Evolutionary conservation across 2,329 filamentous ascomycete species (phyloP).

Genomic region (Pezicula radicicola): DNA sequence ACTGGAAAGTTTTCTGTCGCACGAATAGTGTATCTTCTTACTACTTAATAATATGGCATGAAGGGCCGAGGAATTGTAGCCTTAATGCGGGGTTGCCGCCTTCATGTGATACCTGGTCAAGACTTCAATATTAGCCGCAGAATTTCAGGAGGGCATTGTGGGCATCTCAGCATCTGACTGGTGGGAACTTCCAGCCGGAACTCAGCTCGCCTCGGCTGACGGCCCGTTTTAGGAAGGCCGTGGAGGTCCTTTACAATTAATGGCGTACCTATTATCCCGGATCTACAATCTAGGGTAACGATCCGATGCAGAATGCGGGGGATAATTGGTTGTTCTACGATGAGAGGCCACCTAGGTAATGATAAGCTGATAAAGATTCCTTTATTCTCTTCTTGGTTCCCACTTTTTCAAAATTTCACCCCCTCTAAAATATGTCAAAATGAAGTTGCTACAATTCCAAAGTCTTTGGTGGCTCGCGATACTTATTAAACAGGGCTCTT

Average conservation of each 20-base stretch:
- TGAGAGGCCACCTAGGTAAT: background rate
- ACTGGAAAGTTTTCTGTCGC: too few relatives aligned
- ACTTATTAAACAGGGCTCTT: conserved; percentile 3
- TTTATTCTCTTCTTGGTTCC: background rate
- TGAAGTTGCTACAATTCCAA: background rate
- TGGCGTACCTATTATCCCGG: background rate
- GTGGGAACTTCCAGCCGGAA: background rate
- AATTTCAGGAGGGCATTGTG: too few relatives aligned
- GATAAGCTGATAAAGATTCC: background rate
- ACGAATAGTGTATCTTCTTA: too few relatives aligned
- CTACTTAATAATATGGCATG: too few relatives aligned
- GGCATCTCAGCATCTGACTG: background rate
- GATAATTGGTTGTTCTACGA: background rate
- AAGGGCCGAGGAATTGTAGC: too few relatives aligned
- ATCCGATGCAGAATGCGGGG: background rate
- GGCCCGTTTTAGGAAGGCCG: background rate
- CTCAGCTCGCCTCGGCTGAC: background rate
- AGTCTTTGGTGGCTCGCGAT: conserved; percentile 1
- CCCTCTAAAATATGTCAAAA: background rate
- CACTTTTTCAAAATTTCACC: background rate
- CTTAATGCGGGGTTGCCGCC: too few relatives aligned
- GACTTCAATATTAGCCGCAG: too few relatives aligned
- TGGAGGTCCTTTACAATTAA: background rate
- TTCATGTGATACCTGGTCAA: too few relatives aligned
- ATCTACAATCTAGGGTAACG: background rate